phyloP scores from a whole-genome alignment of 2,329 filamentous ascomycete genomes.

The Fusarium equiseti region DNA sequence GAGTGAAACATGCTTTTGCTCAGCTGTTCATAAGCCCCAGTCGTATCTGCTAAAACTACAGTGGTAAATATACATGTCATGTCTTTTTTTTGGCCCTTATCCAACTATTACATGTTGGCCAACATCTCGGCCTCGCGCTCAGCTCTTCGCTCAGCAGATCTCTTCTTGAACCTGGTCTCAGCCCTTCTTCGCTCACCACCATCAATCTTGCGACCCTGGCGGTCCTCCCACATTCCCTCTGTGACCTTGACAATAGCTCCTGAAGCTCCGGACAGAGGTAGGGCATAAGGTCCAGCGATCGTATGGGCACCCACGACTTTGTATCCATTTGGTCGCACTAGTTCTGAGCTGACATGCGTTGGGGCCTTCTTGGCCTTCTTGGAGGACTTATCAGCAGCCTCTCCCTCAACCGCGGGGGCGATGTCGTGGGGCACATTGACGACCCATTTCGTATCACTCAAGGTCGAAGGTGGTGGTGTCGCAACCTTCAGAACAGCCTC shows the following conservation, averaged over 20 bases:
- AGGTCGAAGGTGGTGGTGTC: slow-evolving; percentile 54
- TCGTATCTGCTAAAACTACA: slow-evolving; percentile 48
- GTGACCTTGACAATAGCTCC: slow-evolving; percentile 76
- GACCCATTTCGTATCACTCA: slow-evolving; percentile 63
- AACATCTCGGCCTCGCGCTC: slow-evolving; percentile 61
- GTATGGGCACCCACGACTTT: slow-evolving; percentile 74
- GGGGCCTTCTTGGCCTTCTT: neutral
- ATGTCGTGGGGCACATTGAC: slow-evolving; percentile 65
- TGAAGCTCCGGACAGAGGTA: slow-evolving; percentile 73
- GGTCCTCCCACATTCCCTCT: slow-evolving; percentile 95
- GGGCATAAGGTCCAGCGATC: slow-evolving; percentile 81
- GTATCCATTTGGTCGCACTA: slow-evolving; percentile 61
- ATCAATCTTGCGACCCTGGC: slow-evolving; percentile 89
- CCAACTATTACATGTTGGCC: slow-evolving; percentile 49
- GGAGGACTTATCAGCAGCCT: neutral
- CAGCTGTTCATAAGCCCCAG: slow-evolving; percentile 28
- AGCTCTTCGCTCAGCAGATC: slow-evolving; percentile 82
- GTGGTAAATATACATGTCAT: slow-evolving; percentile 47
- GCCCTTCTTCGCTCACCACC: slow-evolving; percentile 92
- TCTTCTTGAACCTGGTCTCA: slow-evolving; percentile 88
- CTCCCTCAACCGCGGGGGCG: slow-evolving; percentile 50
- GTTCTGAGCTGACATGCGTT: neutral
- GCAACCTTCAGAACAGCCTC: slow-evolving; percentile 64
- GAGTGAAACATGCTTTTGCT: slow-evolving; percentile 33
- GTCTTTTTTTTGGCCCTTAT: slow-evolving; percentile 34